Conservation (phyloP, 176 grass and related monocot genomes). For the maize (Zea mays) region Zm-B73-REFERENCE-NAM-5.0 NC_050102.1:169670001-169670500, state of each 20-base stretch:
- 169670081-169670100: neutral
- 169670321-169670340: neutral
- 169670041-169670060: constrained; percentile 5
- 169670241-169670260: constrained; percentile 35
- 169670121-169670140: neutral
- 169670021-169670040: neutral
- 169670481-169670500: constrained; percentile 14
- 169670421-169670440: constrained; percentile 1
- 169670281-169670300: neutral
- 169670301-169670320: neutral
- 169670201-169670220: neutral
- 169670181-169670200: neutral
- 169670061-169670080: neutral
- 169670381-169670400: constrained; percentile 43
- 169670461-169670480: neutral
- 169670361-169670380: constrained; percentile 37
- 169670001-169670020: neutral
- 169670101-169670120: constrained; percentile 5
- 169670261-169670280: constrained; percentile 32
- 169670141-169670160: neutral
- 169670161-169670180: neutral
- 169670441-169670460: constrained; percentile 28
- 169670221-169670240: constrained; percentile 25
- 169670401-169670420: neutral
- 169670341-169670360: constrained; percentile 26